Base-by-base conservation (phyloP, 176 grass and related monocot genomes). In the Bromus sterilis region DNA sequence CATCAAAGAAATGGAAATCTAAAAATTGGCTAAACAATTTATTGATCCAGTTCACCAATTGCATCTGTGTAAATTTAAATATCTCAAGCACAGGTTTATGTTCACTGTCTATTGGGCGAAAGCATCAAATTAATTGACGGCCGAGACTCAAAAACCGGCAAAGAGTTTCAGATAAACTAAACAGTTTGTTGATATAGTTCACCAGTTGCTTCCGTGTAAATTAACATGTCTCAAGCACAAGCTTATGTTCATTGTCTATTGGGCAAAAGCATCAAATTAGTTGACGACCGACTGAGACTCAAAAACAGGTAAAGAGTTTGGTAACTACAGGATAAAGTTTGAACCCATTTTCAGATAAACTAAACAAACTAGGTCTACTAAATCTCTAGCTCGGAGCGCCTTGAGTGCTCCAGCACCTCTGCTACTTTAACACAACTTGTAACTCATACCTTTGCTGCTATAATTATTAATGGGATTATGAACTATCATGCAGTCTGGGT, bases 401-500 rank as follows among this genome's bases (percentile, higher is more conserved):
- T 75, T 48, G 6, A 28, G 70, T 66, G 34, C 42, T 56, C 18
- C 33, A 56, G 32, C 56, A 65, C 20, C 74, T 79, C 23, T 71
- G 34, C 16, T 30, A 7, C 66, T 79, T 66, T 46, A 71, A 60
- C 31, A 44, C 63, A 35, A 36, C 5, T 59, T 53, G 48, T 33
- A 78, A 30, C 58, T 41, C 11, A 78, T 78, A 43, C 16, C 10
- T 48, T 42, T 46, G 24, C 21, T 56, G 9, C 6, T 74, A 32
- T 70, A 13, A 62, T 14, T 72, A 49, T 9, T 31, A 73, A 73
- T 73, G 55, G 9, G 24, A 63, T 15, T 29, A 11, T 73, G 26
- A 51, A 63, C 65, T 41, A 28, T 71, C 56, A 33, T 80, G 85
- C 86, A 99, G 96, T 99, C 96, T 0, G 96, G 96, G 11, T 99